Evolutionary conservation across 768 basidiomycete species (phyloP).

Genomic region (Naganishia vaughanmartiniae): DNA sequence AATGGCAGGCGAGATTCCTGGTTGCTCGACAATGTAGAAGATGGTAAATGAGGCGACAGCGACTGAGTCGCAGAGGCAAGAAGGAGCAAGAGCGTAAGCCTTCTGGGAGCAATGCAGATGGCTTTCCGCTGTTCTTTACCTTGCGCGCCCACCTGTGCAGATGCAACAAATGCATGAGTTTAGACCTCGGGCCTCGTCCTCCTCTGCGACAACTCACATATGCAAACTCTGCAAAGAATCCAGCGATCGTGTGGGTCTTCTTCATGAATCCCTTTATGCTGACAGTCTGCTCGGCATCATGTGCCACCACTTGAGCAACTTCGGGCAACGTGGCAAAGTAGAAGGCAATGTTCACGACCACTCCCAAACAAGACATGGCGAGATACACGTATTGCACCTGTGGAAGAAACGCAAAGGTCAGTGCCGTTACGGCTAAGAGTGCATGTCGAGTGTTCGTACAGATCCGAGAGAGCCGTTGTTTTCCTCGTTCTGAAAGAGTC

Average conservation of each 20-base stretch:
- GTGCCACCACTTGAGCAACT: constrained; percentile 37
- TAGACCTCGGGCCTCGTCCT: background rate
- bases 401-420: background rate
- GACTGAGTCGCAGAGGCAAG: background rate
- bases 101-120: background rate
- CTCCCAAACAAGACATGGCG: constrained; percentile 41
- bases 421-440: background rate
- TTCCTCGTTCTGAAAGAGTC: constrained; percentile 12
- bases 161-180: background rate
- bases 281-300: constrained; percentile 23
- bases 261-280: constrained; percentile 32
- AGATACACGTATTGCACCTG: constrained; percentile 44
- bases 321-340: constrained; percentile 43
- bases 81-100: background rate
- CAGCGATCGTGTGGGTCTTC: constrained; percentile 37
- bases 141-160: constrained; percentile 12
- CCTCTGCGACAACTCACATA: constrained; percentile 8
- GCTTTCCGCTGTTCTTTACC: background rate
- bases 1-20: constrained; percentile 33
- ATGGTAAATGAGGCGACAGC: constrained; percentile 45
- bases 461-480: constrained; percentile 33
- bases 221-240: constrained; percentile 39
- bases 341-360: constrained; percentile 37
- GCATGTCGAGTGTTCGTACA: background rate
- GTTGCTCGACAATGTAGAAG: constrained; percentile 38